Base-by-base conservation (phyloP, 345 rosid species). In the Sisymbrium altissimum region DNA sequence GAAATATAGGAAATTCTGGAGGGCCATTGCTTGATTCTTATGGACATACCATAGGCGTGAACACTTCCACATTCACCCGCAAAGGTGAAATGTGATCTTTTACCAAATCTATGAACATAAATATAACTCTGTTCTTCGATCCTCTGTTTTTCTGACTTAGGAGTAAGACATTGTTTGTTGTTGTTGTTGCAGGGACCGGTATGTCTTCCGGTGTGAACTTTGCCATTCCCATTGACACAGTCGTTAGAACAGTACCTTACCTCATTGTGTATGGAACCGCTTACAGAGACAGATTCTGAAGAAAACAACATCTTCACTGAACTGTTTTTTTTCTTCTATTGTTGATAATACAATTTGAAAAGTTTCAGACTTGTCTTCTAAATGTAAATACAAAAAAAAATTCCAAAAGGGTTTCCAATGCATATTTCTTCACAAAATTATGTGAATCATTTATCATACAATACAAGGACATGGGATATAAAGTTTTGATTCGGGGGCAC, bases 231-330 rank as follows among this genome's bases (percentile, higher is more conserved):
- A 87, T 89, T 3, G 92, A 93, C 81, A 77, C 89, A 5, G 92
- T 89, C 2, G 80, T 91, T 4, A 79, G 80, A 35, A 88, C 88
- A 4, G 84, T 94, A 39, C 98, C 98, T 0, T 83, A 82, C 73
- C 88, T 94, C 29, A 89, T 89, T 60, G 89, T 91, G 12, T 93
- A 89, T 63, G 97, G 98, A 80, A 91, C 94, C 33, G 87, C 95
- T 44, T 86, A 88, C 33, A 85, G 80, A 21, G 83, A 94, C 86
- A 88, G 93, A 82, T 94, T 84, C 77, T 89, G 76, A 89, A 60
- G 56, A n/a, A 9, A 1, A 38, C 8, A 17, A 4, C 30, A 55
- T 60, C 17, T 39, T 27, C 6, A 6, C 30, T 11, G 10, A 12
- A 13, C n/a, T 30, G 0, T 14, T 5, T 8, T 14, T 9, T 6